These are phyloP conservation scores for Dalbergia oliveri DNA, from an alignment of 306 rosid species.

Conservation along the genomic window DNA sequence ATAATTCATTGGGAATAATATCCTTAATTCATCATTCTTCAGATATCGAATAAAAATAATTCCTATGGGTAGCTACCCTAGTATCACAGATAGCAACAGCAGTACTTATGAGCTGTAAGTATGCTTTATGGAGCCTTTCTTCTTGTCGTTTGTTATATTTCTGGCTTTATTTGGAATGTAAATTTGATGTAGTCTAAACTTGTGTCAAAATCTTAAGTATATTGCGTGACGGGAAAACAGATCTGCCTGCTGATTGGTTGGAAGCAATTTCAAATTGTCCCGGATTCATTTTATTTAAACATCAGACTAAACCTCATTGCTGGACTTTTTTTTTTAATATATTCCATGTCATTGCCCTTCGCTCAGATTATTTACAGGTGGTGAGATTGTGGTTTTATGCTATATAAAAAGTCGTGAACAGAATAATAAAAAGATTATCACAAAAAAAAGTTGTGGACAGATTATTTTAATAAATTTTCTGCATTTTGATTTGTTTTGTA, in stretches of 20 bases:
- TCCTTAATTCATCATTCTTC: constrained; percentile 57
- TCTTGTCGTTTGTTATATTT: constrained; percentile 1
- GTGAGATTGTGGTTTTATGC: constrained; percentile 30
- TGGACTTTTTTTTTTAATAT: constrained; percentile 7
- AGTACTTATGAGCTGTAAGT: constrained; percentile 90
- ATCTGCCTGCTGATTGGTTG: constrained; percentile 36
- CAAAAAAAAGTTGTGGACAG: constrained; percentile 11
- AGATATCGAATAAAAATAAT: constrained; percentile 92
- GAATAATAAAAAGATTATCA: not conserved
- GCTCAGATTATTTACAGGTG: constrained; percentile 3
- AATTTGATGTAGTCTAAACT: constrained; percentile 8
- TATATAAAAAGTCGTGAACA: not conserved
- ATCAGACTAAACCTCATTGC: not conserved
- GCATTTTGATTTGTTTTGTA: constrained; percentile 34
- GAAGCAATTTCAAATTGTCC: constrained; percentile 25
- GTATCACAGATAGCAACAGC: constrained; percentile 81
- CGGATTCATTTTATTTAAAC: constrained; percentile 8
- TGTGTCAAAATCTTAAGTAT: constrained; percentile 25
- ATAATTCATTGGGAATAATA: constrained; percentile 33
- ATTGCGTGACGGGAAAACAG: constrained; percentile 28
- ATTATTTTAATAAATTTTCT: constrained; percentile 24
- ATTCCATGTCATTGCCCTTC: constrained; percentile 6
- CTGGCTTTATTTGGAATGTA: constrained; percentile 10
- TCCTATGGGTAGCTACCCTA: constrained; percentile 99
- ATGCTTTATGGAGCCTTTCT: constrained; percentile 9